A percentile compares a stretch with the other conserved stretches of the same genome.
phyloP scores from a whole-genome alignment of 164 flowering plant genomes.

The Protea cynaroides region DNA sequence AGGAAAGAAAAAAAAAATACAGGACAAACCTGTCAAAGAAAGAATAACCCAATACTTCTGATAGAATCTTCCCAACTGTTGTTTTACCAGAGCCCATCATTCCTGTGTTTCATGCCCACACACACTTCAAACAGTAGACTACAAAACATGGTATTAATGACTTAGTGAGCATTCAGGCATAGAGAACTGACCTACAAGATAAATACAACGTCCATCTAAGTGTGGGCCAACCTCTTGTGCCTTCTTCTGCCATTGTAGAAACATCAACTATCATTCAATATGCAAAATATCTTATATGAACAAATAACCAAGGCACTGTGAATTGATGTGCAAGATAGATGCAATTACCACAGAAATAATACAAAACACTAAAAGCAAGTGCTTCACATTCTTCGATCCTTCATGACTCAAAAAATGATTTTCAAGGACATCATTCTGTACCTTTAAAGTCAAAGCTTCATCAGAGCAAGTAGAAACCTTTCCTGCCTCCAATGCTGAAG shows the following conservation, averaged over 20 bases:
- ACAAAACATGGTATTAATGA: background rate
- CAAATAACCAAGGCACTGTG: background rate
- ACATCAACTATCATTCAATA: conserved; percentile 15
- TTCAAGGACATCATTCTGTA: conserved; percentile 15
- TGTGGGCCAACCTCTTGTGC: conserved; percentile 57
- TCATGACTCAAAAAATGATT: background rate
- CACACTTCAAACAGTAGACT: conserved; percentile 4
- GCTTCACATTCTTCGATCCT: background rate
- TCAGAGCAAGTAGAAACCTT: conserved; percentile 31
- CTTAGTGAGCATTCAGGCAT: conserved; percentile 1
- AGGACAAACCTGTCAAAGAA: conserved; percentile 76
- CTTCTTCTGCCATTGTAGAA: conserved; percentile 60
- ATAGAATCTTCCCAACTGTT: conserved; percentile 78
- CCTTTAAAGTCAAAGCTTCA: conserved; percentile 59
- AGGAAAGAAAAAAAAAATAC: no score
- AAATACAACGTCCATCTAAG: conserved; percentile 72
- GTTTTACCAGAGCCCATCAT: conserved; percentile 99
- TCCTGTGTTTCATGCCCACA: conserved; percentile 41
- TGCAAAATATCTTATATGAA: background rate
- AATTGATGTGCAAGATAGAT: no score
- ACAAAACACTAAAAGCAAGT: background rate
- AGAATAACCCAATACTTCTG: conserved; percentile 73
- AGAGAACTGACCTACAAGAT: conserved; percentile 85
- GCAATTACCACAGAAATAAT: background rate
- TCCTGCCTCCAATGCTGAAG: conserved; percentile 44